Percentiles rank a stretch among this genome's conserved stretches.
Evolutionary conservation across 2,329 filamentous ascomycete genomes (phyloP).

Genomic region (Colletotrichum sp.): DNA sequence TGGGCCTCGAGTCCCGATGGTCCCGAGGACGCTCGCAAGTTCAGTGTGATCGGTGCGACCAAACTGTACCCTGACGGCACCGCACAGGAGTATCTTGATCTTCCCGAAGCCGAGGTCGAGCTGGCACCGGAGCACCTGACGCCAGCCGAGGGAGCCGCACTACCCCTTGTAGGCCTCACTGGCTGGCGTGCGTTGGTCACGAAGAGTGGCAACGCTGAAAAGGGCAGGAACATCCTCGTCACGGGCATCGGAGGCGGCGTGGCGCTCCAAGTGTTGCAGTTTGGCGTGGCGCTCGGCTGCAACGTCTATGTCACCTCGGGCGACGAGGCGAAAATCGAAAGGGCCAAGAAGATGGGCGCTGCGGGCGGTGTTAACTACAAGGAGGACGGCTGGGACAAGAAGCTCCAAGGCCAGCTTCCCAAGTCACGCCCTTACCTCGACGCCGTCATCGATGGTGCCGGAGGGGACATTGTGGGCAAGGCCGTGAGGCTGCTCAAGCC

Average conservation of each 20-base stretch:
- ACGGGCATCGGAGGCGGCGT: conserved; percentile 95
- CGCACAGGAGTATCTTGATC: conserved; percentile 72
- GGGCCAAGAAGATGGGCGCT: conserved; percentile 75
- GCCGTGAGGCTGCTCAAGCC: conserved; percentile 72
- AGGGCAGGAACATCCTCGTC: conserved; percentile 77
- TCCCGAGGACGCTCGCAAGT: conserved; percentile 67
- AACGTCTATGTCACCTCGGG: conserved; percentile 84
- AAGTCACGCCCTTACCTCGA: conserved; percentile 73
- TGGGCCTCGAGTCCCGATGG: conserved; percentile 76
- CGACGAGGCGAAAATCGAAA: conserved; percentile 74
- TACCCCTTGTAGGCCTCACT: conserved; percentile 86
- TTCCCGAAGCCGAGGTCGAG: conserved; percentile 77
- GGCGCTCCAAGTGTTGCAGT: conserved; percentile 80
- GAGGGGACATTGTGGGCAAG: conserved; percentile 80
- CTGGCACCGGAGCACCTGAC: conserved; percentile 74
- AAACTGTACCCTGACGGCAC: conserved; percentile 70
- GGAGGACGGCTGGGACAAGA: conserved; percentile 80
- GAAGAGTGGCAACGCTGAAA: conserved; percentile 70
- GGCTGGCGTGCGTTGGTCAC: conserved; percentile 85
- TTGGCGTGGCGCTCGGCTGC: conserved; percentile 75
- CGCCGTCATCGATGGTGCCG: conserved; percentile 88
- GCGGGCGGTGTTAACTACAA: conserved; percentile 84
- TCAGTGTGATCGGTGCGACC: conserved; percentile 73
- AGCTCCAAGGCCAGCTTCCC: conserved; percentile 67
- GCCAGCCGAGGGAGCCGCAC: conserved; percentile 76